Conservation (phyloP, 2,329 filamentous ascomycete species). For the Botrytis galanthina region DNA sequence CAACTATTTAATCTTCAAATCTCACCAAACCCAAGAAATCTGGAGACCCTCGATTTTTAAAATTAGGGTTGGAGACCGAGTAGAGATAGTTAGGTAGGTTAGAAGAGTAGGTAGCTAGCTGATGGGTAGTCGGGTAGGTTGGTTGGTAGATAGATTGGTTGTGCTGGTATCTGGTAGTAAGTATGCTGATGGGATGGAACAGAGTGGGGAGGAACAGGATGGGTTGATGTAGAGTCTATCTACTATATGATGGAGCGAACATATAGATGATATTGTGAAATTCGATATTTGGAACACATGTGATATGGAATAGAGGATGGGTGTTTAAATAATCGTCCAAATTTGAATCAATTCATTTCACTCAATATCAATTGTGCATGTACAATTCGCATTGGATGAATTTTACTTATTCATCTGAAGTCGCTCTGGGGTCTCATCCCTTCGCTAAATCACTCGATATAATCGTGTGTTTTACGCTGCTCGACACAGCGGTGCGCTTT, state of each 20-base stretch:
- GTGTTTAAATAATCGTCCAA: background rate
- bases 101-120: too few relatives aligned
- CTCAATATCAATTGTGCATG: background rate
- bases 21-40: too few relatives aligned
- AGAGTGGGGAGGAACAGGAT: background rate
- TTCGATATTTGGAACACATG: background rate
- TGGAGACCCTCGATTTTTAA: too few relatives aligned
- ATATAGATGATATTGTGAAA: too few relatives aligned
- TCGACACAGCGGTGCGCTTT: background rate
- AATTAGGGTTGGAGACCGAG: too few relatives aligned
- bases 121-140: too few relatives aligned
- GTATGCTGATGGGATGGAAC: too few relatives aligned
- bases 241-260: background rate
- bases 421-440: background rate
- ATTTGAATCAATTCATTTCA: background rate
- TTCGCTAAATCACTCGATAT: conserved; percentile 4
- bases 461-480: background rate
- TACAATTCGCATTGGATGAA: background rate
- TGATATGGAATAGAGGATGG: background rate
- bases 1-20: too few relatives aligned
- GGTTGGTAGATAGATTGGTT: background rate
- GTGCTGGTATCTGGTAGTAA: background rate
- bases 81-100: too few relatives aligned
- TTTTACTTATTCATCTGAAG: background rate
- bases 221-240: background rate